A percentile compares a stretch with the other conserved stretches of the same genome.
These are phyloP conservation scores for Cytospora schulzeri DNA, from an alignment of 2,329 filamentous ascomycete genomes.

Conservation along the genomic window DNA sequence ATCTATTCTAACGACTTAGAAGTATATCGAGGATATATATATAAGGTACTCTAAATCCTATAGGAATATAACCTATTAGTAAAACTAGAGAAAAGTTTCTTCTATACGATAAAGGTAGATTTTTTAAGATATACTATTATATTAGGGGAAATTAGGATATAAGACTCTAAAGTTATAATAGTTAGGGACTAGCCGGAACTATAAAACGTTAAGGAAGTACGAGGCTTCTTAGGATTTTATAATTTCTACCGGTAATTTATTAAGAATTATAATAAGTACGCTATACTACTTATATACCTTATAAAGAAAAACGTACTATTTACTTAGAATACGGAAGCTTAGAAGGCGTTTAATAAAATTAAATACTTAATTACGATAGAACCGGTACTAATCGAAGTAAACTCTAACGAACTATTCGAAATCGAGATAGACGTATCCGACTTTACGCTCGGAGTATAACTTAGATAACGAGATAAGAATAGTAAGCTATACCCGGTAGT, in stretches of 20 bases:
- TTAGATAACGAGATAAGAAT: not conserved
- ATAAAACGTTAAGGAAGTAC: not conserved
- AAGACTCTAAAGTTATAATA: not conserved
- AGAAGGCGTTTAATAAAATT: not conserved
- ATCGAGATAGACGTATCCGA: too few species aligned
- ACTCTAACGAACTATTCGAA: too few species aligned
- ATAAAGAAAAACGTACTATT: not conserved
- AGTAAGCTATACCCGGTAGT: not conserved
- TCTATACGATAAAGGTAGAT: not conserved
- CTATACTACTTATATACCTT: too few species aligned
- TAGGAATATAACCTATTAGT: too few species aligned
- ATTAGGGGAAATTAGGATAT: not conserved
- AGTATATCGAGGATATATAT: not conserved
- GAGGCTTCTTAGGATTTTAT: not conserved
- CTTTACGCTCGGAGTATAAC: too few species aligned
- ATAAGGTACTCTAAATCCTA: not conserved
- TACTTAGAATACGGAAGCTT: not conserved
- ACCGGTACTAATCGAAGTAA: too few species aligned
- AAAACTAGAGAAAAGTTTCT: not conserved
- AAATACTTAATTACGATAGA: too few species aligned
- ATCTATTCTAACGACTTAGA: not conserved
- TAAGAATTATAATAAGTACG: too few species aligned
- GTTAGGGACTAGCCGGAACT: not conserved
- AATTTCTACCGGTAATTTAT: not conserved
- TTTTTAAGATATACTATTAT: not conserved